Evolutionary conservation across 768 basidiomycete species (phyloP), one percentile per base, ranked within the genome.

Genomic region (Trametes gibbosa): DNA sequence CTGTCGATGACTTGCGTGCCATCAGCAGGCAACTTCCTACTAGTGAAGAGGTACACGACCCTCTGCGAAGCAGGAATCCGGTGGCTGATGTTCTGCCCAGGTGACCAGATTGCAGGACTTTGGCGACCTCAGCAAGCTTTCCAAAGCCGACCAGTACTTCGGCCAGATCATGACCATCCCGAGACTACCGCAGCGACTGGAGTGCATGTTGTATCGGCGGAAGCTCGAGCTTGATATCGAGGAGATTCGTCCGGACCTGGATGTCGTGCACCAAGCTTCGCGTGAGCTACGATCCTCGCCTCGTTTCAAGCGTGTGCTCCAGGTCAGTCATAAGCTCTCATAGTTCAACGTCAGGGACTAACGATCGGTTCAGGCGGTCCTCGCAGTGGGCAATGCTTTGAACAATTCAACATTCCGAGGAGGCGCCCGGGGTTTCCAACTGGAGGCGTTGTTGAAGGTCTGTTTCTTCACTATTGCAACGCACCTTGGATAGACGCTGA

Each of bases 331-430:
- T 48, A 27, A 4, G 19, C 32, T 5, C 23, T 29, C 52, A 10
- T 27, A 12, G n/a, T 17, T 35, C 40, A 47, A 35, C 60, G 39
- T 58, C 35, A 56, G 25, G 32, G 24, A 19, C 12, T 50, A 49
- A 24, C 39, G 25, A 16, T 6, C 21, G 1, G n/a, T 35, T 2
- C 61, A 93, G 87, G 81, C 82, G 51, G 82, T 96, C 0, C 77
- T 97, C 2, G 73, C 78, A 1, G 76, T 96, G 17, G 95, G 95
- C 0, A 98, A 97, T 66, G 81, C 81, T 0, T 72, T 98, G 62
- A 97, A 98, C 69, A 81, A 80, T 1, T 86, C 89, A 1, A 88
- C 83, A 0, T 94, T 92, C 72, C 84, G 94, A 39, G 95, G 95
- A 17, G 81, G 84, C 34, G 95, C 95, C 14, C 76, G 75, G 4